phyloP scores from a whole-genome alignment of 352 stramenopile species.

The Phytopythium delawarense region DNA sequence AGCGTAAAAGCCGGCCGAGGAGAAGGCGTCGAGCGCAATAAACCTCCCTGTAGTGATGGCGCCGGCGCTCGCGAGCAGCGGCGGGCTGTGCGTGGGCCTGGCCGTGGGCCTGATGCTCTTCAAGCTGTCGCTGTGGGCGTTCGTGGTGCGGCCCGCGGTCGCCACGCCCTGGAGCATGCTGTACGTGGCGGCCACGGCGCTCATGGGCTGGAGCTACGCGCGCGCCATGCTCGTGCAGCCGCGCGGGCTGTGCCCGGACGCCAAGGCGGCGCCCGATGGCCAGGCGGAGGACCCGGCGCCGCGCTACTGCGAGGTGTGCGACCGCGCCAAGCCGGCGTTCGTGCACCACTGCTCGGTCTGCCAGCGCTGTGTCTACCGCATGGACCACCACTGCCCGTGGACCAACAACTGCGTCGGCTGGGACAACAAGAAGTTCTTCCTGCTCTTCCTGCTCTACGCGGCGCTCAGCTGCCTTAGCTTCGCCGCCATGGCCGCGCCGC shows the following conservation, averaged over 20 bases:
- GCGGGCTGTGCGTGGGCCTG: slow-evolving; percentile 33
- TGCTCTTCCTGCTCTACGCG: slow-evolving; percentile 80
- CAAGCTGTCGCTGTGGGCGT: slow-evolving; percentile 52
- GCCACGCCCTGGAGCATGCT: slow-evolving; percentile 22
- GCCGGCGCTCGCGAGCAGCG: slow-evolving; percentile 6
- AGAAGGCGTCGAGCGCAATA: neutral
- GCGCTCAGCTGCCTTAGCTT: slow-evolving; percentile 60
- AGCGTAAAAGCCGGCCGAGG: neutral
- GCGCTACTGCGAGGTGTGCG: slow-evolving; percentile 79
- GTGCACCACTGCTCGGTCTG: slow-evolving; percentile 84
- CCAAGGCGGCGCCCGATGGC: neutral
- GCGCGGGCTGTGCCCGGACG: slow-evolving; percentile 8
- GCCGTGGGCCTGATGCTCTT: slow-evolving; percentile 62
- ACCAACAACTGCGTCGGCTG: slow-evolving; percentile 82
- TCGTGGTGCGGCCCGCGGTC: slow-evolving; percentile 26
- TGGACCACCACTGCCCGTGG: slow-evolving; percentile 87
- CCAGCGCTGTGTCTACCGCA: slow-evolving; percentile 67
- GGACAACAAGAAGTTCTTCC: slow-evolving; percentile 83
- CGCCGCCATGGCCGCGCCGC: slow-evolving; percentile 28
- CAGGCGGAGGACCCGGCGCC: slow-evolving; percentile 9
- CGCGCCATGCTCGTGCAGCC: slow-evolving; percentile 35
- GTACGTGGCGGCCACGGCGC: slow-evolving; percentile 31
- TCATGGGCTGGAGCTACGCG: slow-evolving; percentile 82
- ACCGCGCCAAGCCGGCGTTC: slow-evolving; percentile 43
- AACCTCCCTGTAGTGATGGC: neutral